Conservation (phyloP, 2,329 filamentous ascomycete species). For the Gremmenia infestans region DNA sequence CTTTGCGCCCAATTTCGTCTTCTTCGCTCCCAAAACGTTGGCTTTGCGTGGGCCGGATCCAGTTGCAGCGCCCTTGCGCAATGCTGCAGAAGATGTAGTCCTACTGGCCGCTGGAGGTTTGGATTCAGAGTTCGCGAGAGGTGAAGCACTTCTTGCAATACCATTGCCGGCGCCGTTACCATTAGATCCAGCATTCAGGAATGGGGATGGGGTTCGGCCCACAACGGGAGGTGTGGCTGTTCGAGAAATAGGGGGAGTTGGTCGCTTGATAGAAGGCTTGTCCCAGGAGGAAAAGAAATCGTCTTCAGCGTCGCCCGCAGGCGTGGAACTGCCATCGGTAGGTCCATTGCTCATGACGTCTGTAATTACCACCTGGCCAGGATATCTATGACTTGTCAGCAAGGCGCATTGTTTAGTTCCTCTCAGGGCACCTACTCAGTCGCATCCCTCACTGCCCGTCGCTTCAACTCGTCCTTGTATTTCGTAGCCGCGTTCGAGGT, state of each 20-base stretch:
- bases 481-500: constrained; percentile 88
- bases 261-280: constrained; percentile 93
- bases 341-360: constrained; percentile 59
- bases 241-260: constrained; percentile 87
- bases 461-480: constrained; percentile 95
- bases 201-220: constrained; percentile 81
- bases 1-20: constrained; percentile 86
- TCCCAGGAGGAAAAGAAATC: constrained; percentile 99
- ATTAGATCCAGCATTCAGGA: constrained; percentile 61
- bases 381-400: constrained; percentile 55
- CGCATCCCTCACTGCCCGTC: constrained; percentile 75
- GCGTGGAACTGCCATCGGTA: constrained; percentile 64
- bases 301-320: constrained; percentile 76
- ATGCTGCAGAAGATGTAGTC: constrained; percentile 71
- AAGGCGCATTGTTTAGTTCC: background rate
- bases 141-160: constrained; percentile 73
- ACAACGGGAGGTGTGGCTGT: constrained; percentile 79
- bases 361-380: constrained; percentile 77
- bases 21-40: constrained; percentile 82
- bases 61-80: constrained; percentile 65
- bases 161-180: constrained; percentile 66
- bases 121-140: constrained; percentile 61
- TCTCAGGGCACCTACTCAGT: constrained; percentile 59
- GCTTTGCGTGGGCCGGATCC: constrained; percentile 67
- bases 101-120: constrained; percentile 59